phyloP scores from a whole-genome alignment of 2,329 filamentous ascomycete species.

The Monosporascus sp. region DNA sequence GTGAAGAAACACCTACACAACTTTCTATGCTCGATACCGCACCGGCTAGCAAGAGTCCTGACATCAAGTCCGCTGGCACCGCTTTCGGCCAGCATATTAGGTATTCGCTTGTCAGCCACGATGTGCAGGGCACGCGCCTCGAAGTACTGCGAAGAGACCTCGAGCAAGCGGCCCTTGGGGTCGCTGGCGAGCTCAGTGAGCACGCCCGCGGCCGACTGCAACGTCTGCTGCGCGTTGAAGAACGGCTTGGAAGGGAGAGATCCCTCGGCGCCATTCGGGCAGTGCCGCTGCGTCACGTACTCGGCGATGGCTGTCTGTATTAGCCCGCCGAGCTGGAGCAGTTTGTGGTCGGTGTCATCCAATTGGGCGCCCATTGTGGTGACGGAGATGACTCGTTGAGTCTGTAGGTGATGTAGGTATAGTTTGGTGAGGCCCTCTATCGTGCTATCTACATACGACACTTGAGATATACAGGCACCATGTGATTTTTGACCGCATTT shows the following conservation, averaged over 20 bases:
- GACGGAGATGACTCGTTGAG: too few relatives aligned
- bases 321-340: slow-evolving; percentile 13
- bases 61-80: slow-evolving; percentile 20
- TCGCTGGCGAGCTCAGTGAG: slow-evolving; percentile 29
- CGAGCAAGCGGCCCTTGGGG: slow-evolving; percentile 25
- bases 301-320: slow-evolving; percentile 10
- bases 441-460: too few relatives aligned
- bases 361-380: slow-evolving; percentile 4
- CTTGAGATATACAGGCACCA: too few relatives aligned
- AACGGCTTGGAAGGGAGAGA: slow-evolving; percentile 11
- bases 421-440: background rate
- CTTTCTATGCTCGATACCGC: slow-evolving; percentile 26
- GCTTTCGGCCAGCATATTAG: slow-evolving; percentile 26
- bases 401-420: background rate
- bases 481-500: too few relatives aligned
- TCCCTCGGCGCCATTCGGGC: background rate
- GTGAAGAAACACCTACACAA: slow-evolving; percentile 19
- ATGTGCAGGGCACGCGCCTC: slow-evolving; percentile 30
- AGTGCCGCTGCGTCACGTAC: background rate
- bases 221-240: slow-evolving; percentile 28
- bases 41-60: slow-evolving; percentile 15
- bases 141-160: slow-evolving; percentile 29
- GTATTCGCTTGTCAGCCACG: slow-evolving; percentile 26
- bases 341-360: slow-evolving; percentile 5
- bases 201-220: slow-evolving; percentile 27